Percentiles rank a stretch among this genome's conserved stretches.
Evolutionary conservation across 108 stramenopile species (phyloP).

Genomic region (Cyclostephanos invisitatus): DNA sequence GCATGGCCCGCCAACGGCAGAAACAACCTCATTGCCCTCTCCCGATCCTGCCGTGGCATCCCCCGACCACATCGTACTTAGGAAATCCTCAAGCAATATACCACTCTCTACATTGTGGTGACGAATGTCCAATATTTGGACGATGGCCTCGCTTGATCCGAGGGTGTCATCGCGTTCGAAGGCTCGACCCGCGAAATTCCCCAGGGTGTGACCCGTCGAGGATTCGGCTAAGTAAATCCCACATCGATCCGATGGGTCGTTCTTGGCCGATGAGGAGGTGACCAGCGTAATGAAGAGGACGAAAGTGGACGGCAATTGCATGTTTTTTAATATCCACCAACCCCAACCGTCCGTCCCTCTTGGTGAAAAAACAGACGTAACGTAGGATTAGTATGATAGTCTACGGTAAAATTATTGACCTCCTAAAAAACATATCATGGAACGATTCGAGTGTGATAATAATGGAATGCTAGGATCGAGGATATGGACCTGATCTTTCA

Average conservation of each 20-base stretch:
- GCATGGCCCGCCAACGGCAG: slow-evolving; percentile 49
- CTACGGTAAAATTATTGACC: no score
- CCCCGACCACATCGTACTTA: slow-evolving; percentile 39
- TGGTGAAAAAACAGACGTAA: no score
- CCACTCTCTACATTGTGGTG: slow-evolving; percentile 12
- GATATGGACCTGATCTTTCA: no score
- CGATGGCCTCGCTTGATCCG: slow-evolving; percentile 39
- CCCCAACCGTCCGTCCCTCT: no score
- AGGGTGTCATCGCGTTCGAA: slow-evolving; percentile 37
- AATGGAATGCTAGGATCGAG: no score
- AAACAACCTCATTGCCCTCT: slow-evolving; percentile 44
- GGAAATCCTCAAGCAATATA: slow-evolving; percentile 21
- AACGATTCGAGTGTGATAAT: no score
- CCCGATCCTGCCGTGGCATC: slow-evolving; percentile 41
- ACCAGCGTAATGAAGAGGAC: slow-evolving; percentile 12
- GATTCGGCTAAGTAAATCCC: slow-evolving; percentile 50
- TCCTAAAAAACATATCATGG: no score
- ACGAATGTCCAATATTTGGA: slow-evolving; percentile 45
- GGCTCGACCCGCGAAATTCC: slow-evolving; percentile 38
- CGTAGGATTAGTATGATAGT: no score
- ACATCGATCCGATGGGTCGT: slow-evolving; percentile 27
- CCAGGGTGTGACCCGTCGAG: slow-evolving; percentile 43
- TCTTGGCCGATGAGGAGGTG: slow-evolving; percentile 14
- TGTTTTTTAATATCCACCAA: no score
- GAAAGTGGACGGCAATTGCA: slow-evolving; percentile 6